Percentiles rank a stretch among this genome's conserved stretches.
Conservation (phyloP, 352 stramenopile species). For the Phytophthora capsici region DNA sequence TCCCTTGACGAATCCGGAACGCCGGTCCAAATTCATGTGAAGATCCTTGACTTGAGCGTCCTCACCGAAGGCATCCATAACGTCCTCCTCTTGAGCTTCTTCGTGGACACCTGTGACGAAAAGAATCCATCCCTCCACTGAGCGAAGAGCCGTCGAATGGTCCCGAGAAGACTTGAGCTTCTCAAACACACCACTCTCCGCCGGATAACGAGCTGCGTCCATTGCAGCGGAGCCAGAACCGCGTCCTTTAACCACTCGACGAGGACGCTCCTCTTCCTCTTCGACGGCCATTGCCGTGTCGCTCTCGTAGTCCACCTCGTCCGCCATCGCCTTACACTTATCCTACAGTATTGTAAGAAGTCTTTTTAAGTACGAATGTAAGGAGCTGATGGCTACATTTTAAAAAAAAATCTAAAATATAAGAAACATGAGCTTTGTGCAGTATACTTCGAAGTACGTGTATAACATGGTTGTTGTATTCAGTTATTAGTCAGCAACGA, state of each 20-base stretch:
- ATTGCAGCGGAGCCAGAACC: conserved; percentile 70
- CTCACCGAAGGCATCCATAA: conserved; percentile 95
- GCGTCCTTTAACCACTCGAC: conserved; percentile 73
- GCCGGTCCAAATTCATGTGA: conserved; percentile 95
- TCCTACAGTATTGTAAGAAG: not conserved
- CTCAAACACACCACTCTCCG: conserved; percentile 81
- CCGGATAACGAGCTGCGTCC: conserved; percentile 75
- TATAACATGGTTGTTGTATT: too few species aligned
- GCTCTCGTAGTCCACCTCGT: conserved; percentile 89
- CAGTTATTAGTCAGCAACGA: too few species aligned
- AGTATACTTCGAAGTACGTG: too few species aligned
- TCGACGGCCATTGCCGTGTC: conserved; percentile 87
- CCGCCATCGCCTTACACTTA: conserved; percentile 55
- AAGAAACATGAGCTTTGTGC: too few species aligned
- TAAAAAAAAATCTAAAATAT: not conserved
- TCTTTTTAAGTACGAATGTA: conserved; percentile 13
- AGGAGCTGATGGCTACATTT: conserved; percentile 14
- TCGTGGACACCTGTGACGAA: conserved; percentile 96
- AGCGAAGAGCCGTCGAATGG: conserved; percentile 71
- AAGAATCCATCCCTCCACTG: conserved; percentile 97
- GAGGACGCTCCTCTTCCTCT: conserved; percentile 67
- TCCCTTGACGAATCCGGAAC: conserved; percentile 96
- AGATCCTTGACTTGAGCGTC: conserved; percentile 96
- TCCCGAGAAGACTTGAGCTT: conserved; percentile 57
- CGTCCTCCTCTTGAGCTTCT: conserved; percentile 96